Percentiles rank a stretch among this genome's conserved stretches.
Evolutionary conservation across 352 stramenopile genomes (phyloP).

Genomic region (Elongisporangium prolatum): DNA sequence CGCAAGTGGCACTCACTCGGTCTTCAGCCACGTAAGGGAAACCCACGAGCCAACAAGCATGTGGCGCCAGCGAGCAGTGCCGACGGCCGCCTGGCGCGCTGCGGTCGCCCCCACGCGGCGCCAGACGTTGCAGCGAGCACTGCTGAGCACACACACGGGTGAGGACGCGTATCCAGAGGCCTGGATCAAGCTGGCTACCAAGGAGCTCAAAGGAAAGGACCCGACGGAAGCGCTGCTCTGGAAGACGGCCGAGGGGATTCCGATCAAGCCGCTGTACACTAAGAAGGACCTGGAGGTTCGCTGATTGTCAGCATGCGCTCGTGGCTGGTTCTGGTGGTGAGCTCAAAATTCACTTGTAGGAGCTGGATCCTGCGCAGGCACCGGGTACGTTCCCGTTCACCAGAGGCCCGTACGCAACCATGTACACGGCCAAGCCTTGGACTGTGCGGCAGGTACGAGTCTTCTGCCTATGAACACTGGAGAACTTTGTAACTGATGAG

Average conservation of each 20-base stretch:
- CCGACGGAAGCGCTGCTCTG: slow-evolving; percentile 64
- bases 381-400: slow-evolving; percentile 91
- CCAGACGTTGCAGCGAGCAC: neutral
- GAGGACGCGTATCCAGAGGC: slow-evolving; percentile 31
- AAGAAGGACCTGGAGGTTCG: slow-evolving; percentile 60
- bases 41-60: neutral
- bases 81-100: neutral
- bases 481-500: slow-evolving; percentile 6
- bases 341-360: slow-evolving; percentile 6
- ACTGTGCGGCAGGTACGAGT: slow-evolving; percentile 83
- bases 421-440: slow-evolving; percentile 96
- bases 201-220: slow-evolving; percentile 86
- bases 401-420: slow-evolving; percentile 94
- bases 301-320: neutral
- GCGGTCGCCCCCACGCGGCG: neutral
- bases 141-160: slow-evolving; percentile 27
- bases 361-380: slow-evolving; percentile 56
- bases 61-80: neutral
- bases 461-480: neutral
- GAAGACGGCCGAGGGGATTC: slow-evolving; percentile 90
- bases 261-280: slow-evolving; percentile 95
- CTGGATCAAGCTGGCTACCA: slow-evolving; percentile 53
- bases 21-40: neutral
- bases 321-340: neutral
- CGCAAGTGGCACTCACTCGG: neutral